Evolutionary conservation across 2,329 filamentous ascomycete species (phyloP).

Genomic region (Penicillium crustosum): DNA sequence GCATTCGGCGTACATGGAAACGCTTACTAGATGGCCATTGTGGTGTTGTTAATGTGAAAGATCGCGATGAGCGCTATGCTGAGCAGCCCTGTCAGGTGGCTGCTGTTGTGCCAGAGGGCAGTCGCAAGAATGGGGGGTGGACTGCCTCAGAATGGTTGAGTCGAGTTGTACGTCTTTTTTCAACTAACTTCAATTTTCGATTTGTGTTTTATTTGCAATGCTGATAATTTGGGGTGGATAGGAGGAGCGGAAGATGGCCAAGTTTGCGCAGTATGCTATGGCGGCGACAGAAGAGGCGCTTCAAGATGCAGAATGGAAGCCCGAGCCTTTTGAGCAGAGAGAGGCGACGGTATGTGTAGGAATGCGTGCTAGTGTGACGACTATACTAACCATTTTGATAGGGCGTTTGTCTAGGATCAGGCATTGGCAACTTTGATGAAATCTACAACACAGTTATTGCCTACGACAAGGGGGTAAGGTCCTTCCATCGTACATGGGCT

Average conservation of each 20-base stretch:
- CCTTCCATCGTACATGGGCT: neutral
- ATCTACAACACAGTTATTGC: constrained; percentile 79
- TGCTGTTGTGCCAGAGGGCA: constrained; percentile 69
- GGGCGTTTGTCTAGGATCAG: constrained; percentile 91
- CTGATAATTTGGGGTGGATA: constrained; percentile 25
- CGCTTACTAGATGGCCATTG: constrained; percentile 76
- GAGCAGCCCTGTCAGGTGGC: constrained; percentile 82
- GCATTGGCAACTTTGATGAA: constrained; percentile 91
- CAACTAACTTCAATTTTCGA: neutral
- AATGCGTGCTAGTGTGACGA: neutral
- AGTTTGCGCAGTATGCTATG: constrained; percentile 87
- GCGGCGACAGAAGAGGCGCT: constrained; percentile 85
- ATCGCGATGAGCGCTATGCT: constrained; percentile 63
- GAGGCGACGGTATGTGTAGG: constrained; percentile 64
- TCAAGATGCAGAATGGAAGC: constrained; percentile 75
- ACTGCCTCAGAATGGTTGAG: constrained; percentile 46
- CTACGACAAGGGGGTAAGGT: constrained; percentile 68
- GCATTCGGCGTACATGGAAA: constrained; percentile 74
- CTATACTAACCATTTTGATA: constrained; percentile 25
- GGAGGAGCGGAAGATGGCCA: constrained; percentile 79
- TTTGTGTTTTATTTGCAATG: neutral
- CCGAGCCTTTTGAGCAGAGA: constrained; percentile 58
- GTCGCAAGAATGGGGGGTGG: constrained; percentile 46
- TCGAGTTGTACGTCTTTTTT: constrained; percentile 36
- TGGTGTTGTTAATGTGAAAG: constrained; percentile 72